phyloP scores from a whole-genome alignment of 495 filamentous ascomycete genomes.

The Neurospora discreta region DNA sequence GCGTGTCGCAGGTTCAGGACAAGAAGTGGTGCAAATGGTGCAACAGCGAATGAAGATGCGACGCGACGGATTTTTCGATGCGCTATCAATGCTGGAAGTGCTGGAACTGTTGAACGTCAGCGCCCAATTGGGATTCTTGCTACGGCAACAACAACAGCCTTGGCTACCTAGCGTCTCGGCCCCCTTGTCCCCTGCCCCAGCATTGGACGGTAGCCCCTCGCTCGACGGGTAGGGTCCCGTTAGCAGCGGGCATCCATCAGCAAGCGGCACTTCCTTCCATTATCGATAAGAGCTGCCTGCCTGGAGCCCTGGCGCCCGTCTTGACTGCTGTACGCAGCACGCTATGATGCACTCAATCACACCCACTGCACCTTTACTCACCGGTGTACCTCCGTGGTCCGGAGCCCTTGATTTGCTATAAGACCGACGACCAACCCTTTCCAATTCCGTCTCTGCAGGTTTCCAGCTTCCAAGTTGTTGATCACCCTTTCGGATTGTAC shows the following conservation, averaged over 20 bases:
- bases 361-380: too few relatives aligned
- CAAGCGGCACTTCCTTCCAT: too few relatives aligned
- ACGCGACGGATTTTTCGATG: neutral
- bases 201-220: neutral
- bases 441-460: neutral
- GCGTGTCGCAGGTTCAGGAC: neutral
- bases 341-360: too few relatives aligned
- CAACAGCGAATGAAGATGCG: neutral
- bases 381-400: neutral
- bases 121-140: neutral
- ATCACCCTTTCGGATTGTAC: neutral
- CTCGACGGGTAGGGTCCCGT: neutral
- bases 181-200: neutral
- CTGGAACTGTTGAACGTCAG: neutral
- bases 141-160: neutral
- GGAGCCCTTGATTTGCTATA: neutral
- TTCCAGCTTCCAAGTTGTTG: neutral
- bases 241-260: neutral
- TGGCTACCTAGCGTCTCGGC: neutral
- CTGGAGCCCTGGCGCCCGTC: neutral
- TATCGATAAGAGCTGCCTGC: neutral
- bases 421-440: neutral
- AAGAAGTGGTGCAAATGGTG: neutral
- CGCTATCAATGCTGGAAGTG: neutral
- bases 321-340: neutral